Percentiles rank a stretch among this genome's conserved stretches.
Evolutionary conservation across 768 basidiomycete species (phyloP).

Genomic region (Pholiota molesta): DNA sequence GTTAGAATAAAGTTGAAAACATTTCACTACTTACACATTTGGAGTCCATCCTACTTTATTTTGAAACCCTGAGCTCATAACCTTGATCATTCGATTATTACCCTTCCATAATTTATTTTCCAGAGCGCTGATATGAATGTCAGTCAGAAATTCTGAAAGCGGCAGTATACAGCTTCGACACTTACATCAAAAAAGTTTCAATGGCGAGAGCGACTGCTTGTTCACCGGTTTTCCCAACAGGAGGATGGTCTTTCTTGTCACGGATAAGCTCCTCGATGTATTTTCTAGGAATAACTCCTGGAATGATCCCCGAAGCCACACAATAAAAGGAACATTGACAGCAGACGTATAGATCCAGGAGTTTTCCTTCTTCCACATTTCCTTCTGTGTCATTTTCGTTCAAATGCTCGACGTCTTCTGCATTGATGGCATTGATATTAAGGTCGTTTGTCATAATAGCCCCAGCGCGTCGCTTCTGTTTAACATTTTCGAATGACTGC

Average conservation of each 20-base stretch:
- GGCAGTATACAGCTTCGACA: slow-evolving; percentile 9
- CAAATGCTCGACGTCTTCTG: slow-evolving; percentile 32
- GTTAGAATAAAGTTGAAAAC: not conserved
- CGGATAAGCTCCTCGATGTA: slow-evolving; percentile 63
- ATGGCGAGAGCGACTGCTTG: slow-evolving; percentile 56
- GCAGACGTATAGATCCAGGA: slow-evolving; percentile 81
- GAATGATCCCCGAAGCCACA: slow-evolving; percentile 68
- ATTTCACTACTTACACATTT: slow-evolving; percentile 49
- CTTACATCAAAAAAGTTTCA: slow-evolving; percentile 72
- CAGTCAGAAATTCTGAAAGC: slow-evolving; percentile 5
- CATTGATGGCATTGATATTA: slow-evolving; percentile 46
- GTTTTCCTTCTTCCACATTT: slow-evolving; percentile 50
- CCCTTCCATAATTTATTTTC: slow-evolving; percentile 79
- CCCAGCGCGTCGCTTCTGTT: slow-evolving; percentile 52
- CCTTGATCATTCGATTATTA: slow-evolving; percentile 59
- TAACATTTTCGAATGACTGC: slow-evolving; percentile 52
- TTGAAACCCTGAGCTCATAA: slow-evolving; percentile 57
- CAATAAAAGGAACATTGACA: slow-evolving; percentile 83
- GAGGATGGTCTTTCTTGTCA: slow-evolving; percentile 64
- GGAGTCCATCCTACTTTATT: slow-evolving; percentile 68
- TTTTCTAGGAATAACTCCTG: slow-evolving; percentile 70
- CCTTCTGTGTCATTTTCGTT: slow-evolving; percentile 39
- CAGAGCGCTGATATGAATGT: slow-evolving; percentile 51
- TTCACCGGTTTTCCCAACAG: slow-evolving; percentile 54
- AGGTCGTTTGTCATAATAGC: slow-evolving; percentile 39